Evolutionary conservation across 768 basidiomycete species (phyloP), one percentile per base, ranked within the genome.

Genomic region (Leccinum imitatum): DNA sequence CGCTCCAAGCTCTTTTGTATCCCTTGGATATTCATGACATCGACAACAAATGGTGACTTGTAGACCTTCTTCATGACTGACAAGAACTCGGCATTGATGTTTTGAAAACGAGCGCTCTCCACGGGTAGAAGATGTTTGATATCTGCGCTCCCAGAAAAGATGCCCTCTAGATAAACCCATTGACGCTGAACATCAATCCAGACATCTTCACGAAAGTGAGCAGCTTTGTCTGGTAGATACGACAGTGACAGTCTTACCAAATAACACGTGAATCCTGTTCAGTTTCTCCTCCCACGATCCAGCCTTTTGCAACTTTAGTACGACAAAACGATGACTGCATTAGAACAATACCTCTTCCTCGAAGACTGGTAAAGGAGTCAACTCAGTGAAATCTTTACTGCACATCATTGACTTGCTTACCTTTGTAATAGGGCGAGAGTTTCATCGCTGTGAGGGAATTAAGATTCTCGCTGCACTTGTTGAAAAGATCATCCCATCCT

Each of bases 171-270:
- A 72, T 99, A 99, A 1, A 99, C 97, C 97, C 97, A 99, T 78
- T 99, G 97, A 7, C 97, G 87, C 67, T 99, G 97, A 15, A 99
- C 97, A 67, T 99, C 97, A 65, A 99, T 97, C 97, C 97, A 99
- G 39, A 98, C 90, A 75, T 99, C 93, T 93, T 72, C 54, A 47
- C 47, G 31, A 50, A 44, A 47, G 41, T 57, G 44, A 63, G 60
- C 30, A 35, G 21, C n/a, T 44, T 39, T 10, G 4, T 48, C 25
- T 9, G 13, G 50, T 30, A n/a, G 2, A 35, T 35, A 44, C 10
- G 6, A n/a, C 15, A 11, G 1, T 1, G 14, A 0, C n/a, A 14
- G 25, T 70, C 81, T 67, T 61, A 92, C 92, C 96, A 69, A 99
- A 98, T 10, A 99, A 82, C 33, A 97, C 95, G 67, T 98, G 96